These are phyloP conservation scores for Candida railenensis DNA, from an alignment of 805 yeast genomes.

Conservation along the genomic window DNA sequence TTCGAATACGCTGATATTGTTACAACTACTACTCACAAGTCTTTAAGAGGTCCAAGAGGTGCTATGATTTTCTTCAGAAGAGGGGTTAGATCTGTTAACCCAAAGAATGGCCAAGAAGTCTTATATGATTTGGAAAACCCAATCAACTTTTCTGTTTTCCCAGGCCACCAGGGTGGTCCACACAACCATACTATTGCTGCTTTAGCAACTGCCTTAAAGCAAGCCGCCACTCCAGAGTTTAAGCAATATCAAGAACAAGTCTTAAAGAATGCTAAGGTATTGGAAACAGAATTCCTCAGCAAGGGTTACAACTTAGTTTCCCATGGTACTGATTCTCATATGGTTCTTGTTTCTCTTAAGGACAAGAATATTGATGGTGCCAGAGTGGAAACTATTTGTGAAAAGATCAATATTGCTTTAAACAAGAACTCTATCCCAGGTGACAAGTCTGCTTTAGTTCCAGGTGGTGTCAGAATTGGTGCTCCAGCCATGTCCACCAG, in stretches of 20 bases:
- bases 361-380: constrained; percentile 90
- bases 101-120: constrained; percentile 83
- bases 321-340: constrained; percentile 92
- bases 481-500: constrained; percentile 99
- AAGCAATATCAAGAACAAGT: constrained; percentile 82
- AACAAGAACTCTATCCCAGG: constrained; percentile 97
- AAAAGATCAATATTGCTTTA: constrained; percentile 88
- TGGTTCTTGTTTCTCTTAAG: constrained; percentile 81
- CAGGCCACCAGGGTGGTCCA: constrained; percentile 99
- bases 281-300: constrained; percentile 63
- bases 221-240: constrained; percentile 86
- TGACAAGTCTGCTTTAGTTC: constrained; percentile 92
- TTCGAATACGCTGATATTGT: constrained; percentile 93
- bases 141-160: constrained; percentile 96
- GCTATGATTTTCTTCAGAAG: constrained; percentile 97
- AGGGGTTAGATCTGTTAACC: constrained; percentile 76
- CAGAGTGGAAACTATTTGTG: constrained; percentile 86
- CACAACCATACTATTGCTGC: constrained; percentile 98
- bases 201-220: constrained; percentile 90
- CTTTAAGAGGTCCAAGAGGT: constrained; percentile 98
- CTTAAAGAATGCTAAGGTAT: constrained; percentile 73
- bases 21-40: constrained; percentile 97
- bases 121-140: constrained; percentile 84
- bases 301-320: constrained; percentile 81
- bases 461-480: constrained; percentile 95